Evolutionary conservation across 2,329 filamentous ascomycete species (phyloP), one percentile per base, ranked within the genome.

Genomic region (Sporothrix dimorphospora): DNA sequence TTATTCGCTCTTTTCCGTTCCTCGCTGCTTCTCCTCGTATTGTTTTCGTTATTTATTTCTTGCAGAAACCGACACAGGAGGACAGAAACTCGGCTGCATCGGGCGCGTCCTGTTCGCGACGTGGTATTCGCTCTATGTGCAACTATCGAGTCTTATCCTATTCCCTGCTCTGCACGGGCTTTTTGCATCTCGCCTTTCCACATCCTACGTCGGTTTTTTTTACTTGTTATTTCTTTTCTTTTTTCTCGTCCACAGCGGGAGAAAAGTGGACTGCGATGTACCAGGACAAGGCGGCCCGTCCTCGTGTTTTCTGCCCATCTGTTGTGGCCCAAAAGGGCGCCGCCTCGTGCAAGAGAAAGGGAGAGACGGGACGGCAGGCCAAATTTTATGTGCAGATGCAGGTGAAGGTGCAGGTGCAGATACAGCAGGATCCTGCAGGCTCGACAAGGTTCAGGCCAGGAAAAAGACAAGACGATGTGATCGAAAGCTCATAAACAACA

Each of bases 101-200:
- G 9, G 45, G 38, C 69, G 69, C 69, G 59, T 71, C 16, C 27
- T 30, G 42, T 55, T 71, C 59, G 69, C 47, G 69, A 66, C 69
- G 69, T 66, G 21, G 59, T 57, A 66, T 71, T 71, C 19, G 16
- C 19, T 38, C 34, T 42, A n/a, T 63, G 63, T 49, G 40, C 63
- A 49, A 66, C 63, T 49, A 34, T 49, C 42, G 7, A n/a, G 38
- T 40, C n/a, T 45, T 45, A n/a, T 57, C 67, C 45, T 53, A 27
- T 24, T 38, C 30, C 65, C 45, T 24, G 21, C 38, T 45, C 21
- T 19, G 47, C 67, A 59, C 67, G 67, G 67, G 49, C 67, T 69
- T 34, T 53, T 53, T 16, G 65, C 12, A 55, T 21, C 47, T 53
- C 49, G 30, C 8, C 53, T 57, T 34, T 57, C 53, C 27, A 11